A percentile compares a stretch with the other conserved stretches of the same genome.
These are phyloP conservation scores for Venturiaceae sp. DNA, from an alignment of 2,329 filamentous ascomycete species.

Conservation along the genomic window DNA sequence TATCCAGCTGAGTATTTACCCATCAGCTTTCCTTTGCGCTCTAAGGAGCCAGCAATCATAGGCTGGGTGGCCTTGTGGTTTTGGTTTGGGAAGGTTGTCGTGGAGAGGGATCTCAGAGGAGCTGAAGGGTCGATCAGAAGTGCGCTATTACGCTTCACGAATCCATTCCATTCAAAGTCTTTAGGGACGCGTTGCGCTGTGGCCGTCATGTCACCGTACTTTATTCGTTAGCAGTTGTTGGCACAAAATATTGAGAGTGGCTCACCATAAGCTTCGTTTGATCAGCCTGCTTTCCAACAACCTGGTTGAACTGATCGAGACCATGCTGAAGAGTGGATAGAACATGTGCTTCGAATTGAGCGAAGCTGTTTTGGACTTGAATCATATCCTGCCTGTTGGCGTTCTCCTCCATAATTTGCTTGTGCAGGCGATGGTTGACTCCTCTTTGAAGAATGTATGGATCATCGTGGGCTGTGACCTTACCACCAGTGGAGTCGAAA, in stretches of 20 bases:
- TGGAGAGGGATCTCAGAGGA: slow-evolving; percentile 61
- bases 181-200: slow-evolving; percentile 66
- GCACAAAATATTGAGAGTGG: background rate
- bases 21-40: slow-evolving; percentile 85
- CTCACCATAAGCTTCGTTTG: slow-evolving; percentile 59
- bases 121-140: slow-evolving; percentile 70
- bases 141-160: slow-evolving; percentile 59
- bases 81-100: slow-evolving; percentile 81
- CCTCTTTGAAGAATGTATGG: slow-evolving; percentile 81
- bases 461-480: slow-evolving; percentile 63
- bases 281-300: slow-evolving; percentile 71
- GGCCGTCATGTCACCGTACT: slow-evolving; percentile 70
- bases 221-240: background rate
- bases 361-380: slow-evolving; percentile 82
- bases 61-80: slow-evolving; percentile 70
- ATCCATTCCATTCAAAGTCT: slow-evolving; percentile 89
- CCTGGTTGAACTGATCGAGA: slow-evolving; percentile 73
- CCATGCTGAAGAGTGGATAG: slow-evolving; percentile 73
- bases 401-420: slow-evolving; percentile 91
- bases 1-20: slow-evolving; percentile 71
- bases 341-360: slow-evolving; percentile 78
- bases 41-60: slow-evolving; percentile 77
- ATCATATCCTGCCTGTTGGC: slow-evolving; percentile 89
- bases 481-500: slow-evolving; percentile 67
- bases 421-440: slow-evolving; percentile 74